phyloP scores from a whole-genome alignment of 169 alveolate genomes.

The Eimeria praecox region DNA sequence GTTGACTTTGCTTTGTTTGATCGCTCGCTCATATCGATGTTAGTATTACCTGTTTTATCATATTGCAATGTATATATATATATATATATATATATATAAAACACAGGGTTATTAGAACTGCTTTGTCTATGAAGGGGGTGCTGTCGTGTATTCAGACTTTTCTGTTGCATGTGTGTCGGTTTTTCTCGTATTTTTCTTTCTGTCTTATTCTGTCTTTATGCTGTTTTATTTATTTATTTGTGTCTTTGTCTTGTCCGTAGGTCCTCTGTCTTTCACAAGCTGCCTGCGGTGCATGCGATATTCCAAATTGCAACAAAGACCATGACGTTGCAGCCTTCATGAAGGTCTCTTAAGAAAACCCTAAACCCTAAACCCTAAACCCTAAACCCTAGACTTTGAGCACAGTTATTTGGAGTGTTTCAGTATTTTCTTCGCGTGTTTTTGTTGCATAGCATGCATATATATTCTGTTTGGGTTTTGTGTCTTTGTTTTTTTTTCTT shows the following conservation, averaged over 20 bases:
- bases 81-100: too few species aligned
- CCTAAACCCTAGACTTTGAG: not conserved
- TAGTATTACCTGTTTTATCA: too few species aligned
- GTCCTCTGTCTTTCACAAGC: slow-evolving; percentile 33
- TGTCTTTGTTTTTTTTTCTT: not conserved
- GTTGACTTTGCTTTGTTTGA: too few species aligned
- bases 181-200: not conserved
- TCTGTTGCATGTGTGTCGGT: not conserved
- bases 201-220: not conserved
- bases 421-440: not conserved
- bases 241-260: not conserved
- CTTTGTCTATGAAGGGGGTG: too few species aligned
- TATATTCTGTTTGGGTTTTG: not conserved
- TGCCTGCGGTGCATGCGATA: slow-evolving; percentile 57
- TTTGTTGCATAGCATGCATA: not conserved
- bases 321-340: slow-evolving; percentile 68
- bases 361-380: slow-evolving; percentile 7
- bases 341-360: slow-evolving; percentile 5
- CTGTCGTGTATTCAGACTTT: too few species aligned
- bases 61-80: too few species aligned
- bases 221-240: not conserved
- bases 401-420: too few species aligned
- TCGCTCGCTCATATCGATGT: too few species aligned
- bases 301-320: slow-evolving; percentile 29
- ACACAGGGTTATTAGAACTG: too few species aligned